A percentile compares a stretch with the other conserved stretches of the same genome.
Evolutionary conservation across 495 filamentous ascomycete species (phyloP).

Genomic region (Penicillium odoratum): DNA sequence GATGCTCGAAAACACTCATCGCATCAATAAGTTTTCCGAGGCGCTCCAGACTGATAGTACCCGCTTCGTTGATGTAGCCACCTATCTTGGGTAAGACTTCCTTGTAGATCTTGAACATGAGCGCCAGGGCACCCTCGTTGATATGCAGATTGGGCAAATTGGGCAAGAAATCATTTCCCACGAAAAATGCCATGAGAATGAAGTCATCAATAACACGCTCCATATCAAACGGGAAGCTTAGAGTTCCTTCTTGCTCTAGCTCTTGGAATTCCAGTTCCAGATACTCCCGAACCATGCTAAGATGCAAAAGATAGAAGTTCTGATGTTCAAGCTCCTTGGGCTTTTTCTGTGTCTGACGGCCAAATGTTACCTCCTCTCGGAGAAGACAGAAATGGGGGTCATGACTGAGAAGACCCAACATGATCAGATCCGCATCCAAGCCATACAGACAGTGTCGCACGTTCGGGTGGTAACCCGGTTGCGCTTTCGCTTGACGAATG

Average conservation of each 20-base stretch:
- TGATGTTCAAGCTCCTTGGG: slow-evolving; percentile 97
- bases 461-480: slow-evolving; percentile 92
- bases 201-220: slow-evolving; percentile 98
- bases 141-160: slow-evolving; percentile 97
- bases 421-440: slow-evolving; percentile 96
- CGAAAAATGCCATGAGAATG: slow-evolving; percentile 99
- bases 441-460: slow-evolving; percentile 97
- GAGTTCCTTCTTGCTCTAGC: slow-evolving; percentile 70
- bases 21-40: slow-evolving; percentile 78
- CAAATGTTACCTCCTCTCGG: slow-evolving; percentile 97
- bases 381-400: slow-evolving; percentile 98
- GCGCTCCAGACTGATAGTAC: slow-evolving; percentile 82
- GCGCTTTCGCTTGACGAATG: slow-evolving; percentile 93
- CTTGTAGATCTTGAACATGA: slow-evolving; percentile 98
- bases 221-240: slow-evolving; percentile 86
- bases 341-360: slow-evolving; percentile 78
- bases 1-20: slow-evolving; percentile 79
- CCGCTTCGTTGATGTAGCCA: slow-evolving; percentile 95
- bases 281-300: slow-evolving; percentile 97
- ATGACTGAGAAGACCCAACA: slow-evolving; percentile 94
- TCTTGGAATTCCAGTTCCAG: slow-evolving; percentile 96
- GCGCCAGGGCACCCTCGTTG: slow-evolving; percentile 92
- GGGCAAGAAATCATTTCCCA: slow-evolving; percentile 98
- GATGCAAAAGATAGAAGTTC: slow-evolving; percentile 97
- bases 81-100: slow-evolving; percentile 80